Conservation (phyloP, 164 flowering plant species). For the Berberis vulgaris region DNA sequence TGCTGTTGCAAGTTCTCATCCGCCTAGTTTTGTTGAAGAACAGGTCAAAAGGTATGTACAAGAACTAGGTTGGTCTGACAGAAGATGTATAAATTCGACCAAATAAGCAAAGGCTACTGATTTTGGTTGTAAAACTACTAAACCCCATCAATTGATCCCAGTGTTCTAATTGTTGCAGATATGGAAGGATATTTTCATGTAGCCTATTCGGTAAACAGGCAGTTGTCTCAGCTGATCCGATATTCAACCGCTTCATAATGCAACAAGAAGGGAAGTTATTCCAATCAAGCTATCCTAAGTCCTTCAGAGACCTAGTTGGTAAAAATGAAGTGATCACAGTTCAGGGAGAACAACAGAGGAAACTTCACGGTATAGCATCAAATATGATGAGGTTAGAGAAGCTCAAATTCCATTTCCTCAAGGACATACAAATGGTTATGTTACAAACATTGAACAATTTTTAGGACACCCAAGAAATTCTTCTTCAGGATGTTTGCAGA, state of each 20-base stretch:
- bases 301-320: conserved; percentile 81
- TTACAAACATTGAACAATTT: conserved; percentile 34
- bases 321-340: conserved; percentile 73
- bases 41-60: conserved; percentile 50
- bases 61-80: not conserved
- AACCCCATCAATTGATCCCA: too few species aligned
- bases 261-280: conserved; percentile 80
- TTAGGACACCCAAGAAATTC: conserved; percentile 32
- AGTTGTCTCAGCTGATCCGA: conserved; percentile 75
- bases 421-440: conserved; percentile 58
- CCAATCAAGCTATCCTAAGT: conserved; percentile 78
- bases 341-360: conserved; percentile 79
- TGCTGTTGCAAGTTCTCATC: conserved; percentile 76
- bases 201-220: conserved; percentile 63
- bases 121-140: too few species aligned
- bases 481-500: conserved; percentile 76
- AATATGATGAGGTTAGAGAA: conserved; percentile 73
- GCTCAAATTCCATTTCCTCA: conserved; percentile 54
- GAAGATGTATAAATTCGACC: too few species aligned
- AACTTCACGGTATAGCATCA: conserved; percentile 65
- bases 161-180: conserved; percentile 37
- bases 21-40: conserved; percentile 58
- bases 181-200: conserved; percentile 74
- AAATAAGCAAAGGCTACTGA: too few species aligned
- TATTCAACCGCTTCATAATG: conserved; percentile 66